Percentiles rank a stretch among this genome's conserved stretches.
phyloP scores from a whole-genome alignment of 2,329 filamentous ascomycete species.

The Talaromyces sp. region DNA sequence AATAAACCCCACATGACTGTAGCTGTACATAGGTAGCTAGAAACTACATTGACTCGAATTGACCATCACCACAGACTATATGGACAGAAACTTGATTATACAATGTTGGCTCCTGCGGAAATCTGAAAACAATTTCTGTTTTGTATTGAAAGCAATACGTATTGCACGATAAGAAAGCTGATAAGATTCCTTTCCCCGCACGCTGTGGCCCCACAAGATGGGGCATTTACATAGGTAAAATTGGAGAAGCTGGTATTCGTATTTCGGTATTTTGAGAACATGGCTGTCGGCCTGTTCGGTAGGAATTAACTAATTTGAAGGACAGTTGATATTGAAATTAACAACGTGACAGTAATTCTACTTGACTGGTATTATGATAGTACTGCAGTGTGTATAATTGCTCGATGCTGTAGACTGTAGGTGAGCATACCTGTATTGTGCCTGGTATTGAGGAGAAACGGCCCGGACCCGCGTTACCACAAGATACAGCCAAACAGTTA shows the following conservation, averaged over 20 bases:
- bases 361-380: not conserved
- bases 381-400: not conserved
- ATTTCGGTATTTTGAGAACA: not conserved
- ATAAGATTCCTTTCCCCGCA: conserved; percentile 3
- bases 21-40: not conserved
- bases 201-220: conserved; percentile 4
- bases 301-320: no score
- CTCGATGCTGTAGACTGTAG: not conserved
- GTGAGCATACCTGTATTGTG: not conserved
- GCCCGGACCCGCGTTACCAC: not conserved
- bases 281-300: not conserved
- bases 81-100: no score
- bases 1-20: not conserved
- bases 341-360: not conserved
- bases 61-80: not conserved
- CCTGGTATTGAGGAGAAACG: not conserved
- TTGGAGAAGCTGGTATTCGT: conserved; percentile 7
- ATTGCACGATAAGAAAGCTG: not conserved
- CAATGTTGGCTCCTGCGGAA: not conserved
- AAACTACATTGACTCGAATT: not conserved
- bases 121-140: no score
- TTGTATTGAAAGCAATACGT: not conserved
- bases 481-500: not conserved
- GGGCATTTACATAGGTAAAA: not conserved
- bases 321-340: not conserved